Conservation (phyloP, 2,329 filamentous ascomycete species). For the Septoria linicola region DNA sequence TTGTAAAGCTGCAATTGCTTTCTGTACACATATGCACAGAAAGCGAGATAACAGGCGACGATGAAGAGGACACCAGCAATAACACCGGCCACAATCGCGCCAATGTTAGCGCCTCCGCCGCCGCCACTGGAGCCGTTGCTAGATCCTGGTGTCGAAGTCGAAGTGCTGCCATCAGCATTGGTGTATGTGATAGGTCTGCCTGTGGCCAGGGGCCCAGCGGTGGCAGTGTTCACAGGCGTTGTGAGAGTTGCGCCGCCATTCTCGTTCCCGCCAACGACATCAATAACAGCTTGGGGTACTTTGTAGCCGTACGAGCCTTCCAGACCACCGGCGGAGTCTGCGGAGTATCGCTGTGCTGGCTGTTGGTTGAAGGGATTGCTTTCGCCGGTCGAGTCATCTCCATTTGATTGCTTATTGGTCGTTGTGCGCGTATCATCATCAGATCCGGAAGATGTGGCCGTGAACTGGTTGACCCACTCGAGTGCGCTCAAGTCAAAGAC, state of each 20-base stretch:
- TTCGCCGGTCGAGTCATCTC: conserved; percentile 13
- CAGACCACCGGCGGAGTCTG: conserved; percentile 56
- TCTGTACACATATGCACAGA: conserved; percentile 71
- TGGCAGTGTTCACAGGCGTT: conserved; percentile 61
- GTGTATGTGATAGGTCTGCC: conserved; percentile 70
- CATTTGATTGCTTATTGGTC: conserved; percentile 11
- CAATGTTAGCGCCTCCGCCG: conserved; percentile 48
- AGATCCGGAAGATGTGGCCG: conserved; percentile 58
- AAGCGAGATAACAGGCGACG: conserved; percentile 64
- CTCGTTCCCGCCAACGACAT: conserved; percentile 65
- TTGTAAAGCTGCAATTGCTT: conserved; percentile 70
- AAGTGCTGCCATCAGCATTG: conserved; percentile 43
- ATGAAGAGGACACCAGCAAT: conserved; percentile 66
- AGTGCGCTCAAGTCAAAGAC: conserved; percentile 73
- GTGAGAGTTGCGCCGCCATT: conserved; percentile 69
- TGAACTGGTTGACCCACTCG: conserved; percentile 69
- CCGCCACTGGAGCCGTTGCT: conserved; percentile 17
- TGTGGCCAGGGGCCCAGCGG: conserved; percentile 68
- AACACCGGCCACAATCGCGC: conserved; percentile 58
- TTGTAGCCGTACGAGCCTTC: conserved; percentile 64
- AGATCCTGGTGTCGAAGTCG: conserved; percentile 49
- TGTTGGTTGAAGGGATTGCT: conserved; percentile 48
- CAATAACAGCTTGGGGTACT: conserved; percentile 64
- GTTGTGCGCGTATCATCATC: conserved; percentile 23
- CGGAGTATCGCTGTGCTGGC: conserved; percentile 47